Conservation (phyloP, 192 early-diverging fungal genomes). For the Bifiguratus adelaidae region DNA sequence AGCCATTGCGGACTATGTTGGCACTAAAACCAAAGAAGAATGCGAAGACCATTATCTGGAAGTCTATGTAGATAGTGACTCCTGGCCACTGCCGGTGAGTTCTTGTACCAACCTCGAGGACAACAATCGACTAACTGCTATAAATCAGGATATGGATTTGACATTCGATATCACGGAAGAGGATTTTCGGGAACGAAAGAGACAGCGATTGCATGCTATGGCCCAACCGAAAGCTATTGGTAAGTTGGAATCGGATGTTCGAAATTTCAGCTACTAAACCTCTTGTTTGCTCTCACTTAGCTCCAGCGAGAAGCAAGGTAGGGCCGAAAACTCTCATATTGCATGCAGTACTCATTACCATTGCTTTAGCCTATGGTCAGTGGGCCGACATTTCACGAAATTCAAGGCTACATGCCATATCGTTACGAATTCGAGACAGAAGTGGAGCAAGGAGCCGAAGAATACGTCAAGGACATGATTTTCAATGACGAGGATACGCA, state of each 20-base stretch:
- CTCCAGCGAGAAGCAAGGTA: too few species aligned
- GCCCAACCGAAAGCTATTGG: too few species aligned
- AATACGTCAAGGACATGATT: slow-evolving; percentile 87
- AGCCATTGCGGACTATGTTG: slow-evolving; percentile 86
- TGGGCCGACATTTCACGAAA: slow-evolving; percentile 90
- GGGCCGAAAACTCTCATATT: too few species aligned
- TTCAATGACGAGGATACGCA: slow-evolving; percentile 79
- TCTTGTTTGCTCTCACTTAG: too few species aligned
- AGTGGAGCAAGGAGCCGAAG: slow-evolving; percentile 92
- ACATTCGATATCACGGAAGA: slow-evolving; percentile 50
- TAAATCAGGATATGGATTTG: slow-evolving; percentile 35
- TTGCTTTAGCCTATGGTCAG: slow-evolving; percentile 62
- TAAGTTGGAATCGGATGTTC: too few species aligned
- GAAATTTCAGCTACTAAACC: too few species aligned
- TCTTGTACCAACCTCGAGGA: not conserved
- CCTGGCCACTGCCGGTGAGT: slow-evolving; percentile 79
- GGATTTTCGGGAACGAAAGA: slow-evolving; percentile 18
- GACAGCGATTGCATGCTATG: slow-evolving; percentile 12
- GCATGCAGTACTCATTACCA: too few species aligned
- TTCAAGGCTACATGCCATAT: slow-evolving; percentile 95
- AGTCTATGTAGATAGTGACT: slow-evolving; percentile 62
- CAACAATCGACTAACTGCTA: too few species aligned
- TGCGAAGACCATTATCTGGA: slow-evolving; percentile 84
- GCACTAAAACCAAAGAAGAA: slow-evolving; percentile 81
- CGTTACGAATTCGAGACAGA: slow-evolving; percentile 96